Base-by-base conservation (phyloP, 495 filamentous ascomycete species). In the Evernia prunastri region DNA sequence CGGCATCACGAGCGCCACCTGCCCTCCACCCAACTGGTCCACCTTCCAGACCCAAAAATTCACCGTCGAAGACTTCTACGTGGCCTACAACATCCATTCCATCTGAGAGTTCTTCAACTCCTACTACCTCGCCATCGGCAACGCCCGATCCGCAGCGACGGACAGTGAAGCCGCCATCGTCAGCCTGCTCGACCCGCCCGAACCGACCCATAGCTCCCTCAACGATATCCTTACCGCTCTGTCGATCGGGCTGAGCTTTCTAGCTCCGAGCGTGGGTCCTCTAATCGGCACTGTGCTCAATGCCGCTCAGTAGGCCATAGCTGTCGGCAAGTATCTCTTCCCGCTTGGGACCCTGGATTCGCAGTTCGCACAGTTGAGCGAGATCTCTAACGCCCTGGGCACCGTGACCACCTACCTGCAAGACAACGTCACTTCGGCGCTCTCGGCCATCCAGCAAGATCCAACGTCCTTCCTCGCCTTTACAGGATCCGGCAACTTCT, bases 11-110 rank as follows among this genome's bases (percentile, higher is more conserved):
- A 62, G 47, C 20, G 33, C 23, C 25, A 42, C 60, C 27, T 62
- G 60, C 29, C 60, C 60, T 54, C 43, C 60, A 27, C 60, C 60
- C 12, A 47, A 39, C n/a, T 61, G 59, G 59, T 12, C 39, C 13
- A 10, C 35, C n/a, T 61, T 53, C n/a, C 29, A 61, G 33, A 1
- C 1, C 11, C 23, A 61, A n/a, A 61, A 61, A 0, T 27, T 53
- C 13, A 61, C 7, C 12, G 59, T 61, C n/a, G 25, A 66, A 36
- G 54, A 61, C 5, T 66, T 51, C 27, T 66, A 66, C 27, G 49
- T 66, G 31, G 64, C 59, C n/a, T 66, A 54, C 54, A 66, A 66
- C 29, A 62, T 66, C 45, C 58, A 66, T 37, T 47, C 60, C 13
- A n/a, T 60, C n/a, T 63, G 56, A 20, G 37, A 49, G 0, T 66